Percentiles rank a stretch among this genome's conserved stretches.
These are phyloP conservation scores for Ceratobasidium sp. DNA, from an alignment of 1,284 basidiomycete species.

Conservation along the genomic window DNA sequence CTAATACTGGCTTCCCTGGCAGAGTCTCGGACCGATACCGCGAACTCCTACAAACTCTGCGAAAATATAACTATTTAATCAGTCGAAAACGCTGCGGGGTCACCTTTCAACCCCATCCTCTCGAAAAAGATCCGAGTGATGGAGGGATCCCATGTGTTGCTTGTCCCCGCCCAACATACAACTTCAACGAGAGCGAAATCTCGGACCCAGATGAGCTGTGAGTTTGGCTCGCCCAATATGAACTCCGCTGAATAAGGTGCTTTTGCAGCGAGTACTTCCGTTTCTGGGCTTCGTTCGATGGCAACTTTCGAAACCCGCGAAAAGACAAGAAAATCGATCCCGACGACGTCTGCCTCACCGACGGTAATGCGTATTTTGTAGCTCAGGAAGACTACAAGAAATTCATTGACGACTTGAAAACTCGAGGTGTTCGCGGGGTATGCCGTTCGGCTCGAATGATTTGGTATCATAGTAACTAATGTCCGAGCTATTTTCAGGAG, in stretches of 20 bases:
- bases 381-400: too few relatives aligned
- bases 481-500: not conserved
- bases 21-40: constrained; percentile 7
- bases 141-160: not conserved
- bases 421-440: too few relatives aligned
- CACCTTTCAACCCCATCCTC: not conserved
- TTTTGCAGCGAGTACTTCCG: not conserved
- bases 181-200: not conserved
- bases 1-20: not conserved
- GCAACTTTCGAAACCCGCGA: not conserved
- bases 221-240: too few relatives aligned
- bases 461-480: too few relatives aligned
- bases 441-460: too few relatives aligned
- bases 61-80: constrained; percentile 11
- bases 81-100: not conserved
- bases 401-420: too few relatives aligned
- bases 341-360: not conserved
- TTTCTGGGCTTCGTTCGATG: constrained; percentile 17
- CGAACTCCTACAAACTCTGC: not conserved
- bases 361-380: constrained; percentile 5
- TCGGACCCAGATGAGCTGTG: too few relatives aligned
- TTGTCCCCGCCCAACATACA: not conserved
- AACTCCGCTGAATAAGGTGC: too few relatives aligned
- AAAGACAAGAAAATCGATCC: constrained; percentile 17
- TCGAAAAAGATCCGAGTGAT: not conserved